These are phyloP conservation scores for Daedaleopsis nitida DNA, from an alignment of 768 basidiomycete genomes.

Conservation along the genomic window DNA sequence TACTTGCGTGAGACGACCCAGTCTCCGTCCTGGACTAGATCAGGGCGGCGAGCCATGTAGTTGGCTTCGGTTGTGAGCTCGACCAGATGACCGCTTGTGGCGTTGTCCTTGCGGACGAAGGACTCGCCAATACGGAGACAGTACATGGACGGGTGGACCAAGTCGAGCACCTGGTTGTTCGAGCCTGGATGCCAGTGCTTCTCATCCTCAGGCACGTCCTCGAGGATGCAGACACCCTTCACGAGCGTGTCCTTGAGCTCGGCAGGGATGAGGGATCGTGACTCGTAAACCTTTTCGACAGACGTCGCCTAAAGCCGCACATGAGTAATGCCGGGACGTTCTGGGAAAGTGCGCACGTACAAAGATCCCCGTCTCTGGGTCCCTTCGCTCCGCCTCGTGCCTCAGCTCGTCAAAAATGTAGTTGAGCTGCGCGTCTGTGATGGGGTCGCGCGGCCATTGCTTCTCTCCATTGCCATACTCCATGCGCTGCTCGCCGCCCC, in stretches of 20 bases:
- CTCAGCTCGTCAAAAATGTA: slow-evolving; percentile 7
- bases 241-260: background rate
- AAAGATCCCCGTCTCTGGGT: slow-evolving; percentile 8
- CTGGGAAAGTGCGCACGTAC: background rate
- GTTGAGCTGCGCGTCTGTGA: slow-evolving; percentile 1
- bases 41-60: no score
- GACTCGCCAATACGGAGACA: slow-evolving; percentile 25
- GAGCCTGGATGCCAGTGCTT: slow-evolving; percentile 51
- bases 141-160: slow-evolving; percentile 47
- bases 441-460: background rate
- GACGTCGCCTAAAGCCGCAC: background rate
- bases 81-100: no score
- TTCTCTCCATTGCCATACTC: background rate
- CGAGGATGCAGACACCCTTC: slow-evolving; percentile 27
- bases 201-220: slow-evolving; percentile 35
- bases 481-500: background rate
- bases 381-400: background rate
- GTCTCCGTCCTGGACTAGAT: no score
- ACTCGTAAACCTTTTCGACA: background rate
- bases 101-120: background rate
- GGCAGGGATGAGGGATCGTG: background rate
- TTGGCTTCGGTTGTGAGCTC: no score
- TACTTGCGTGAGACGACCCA: background rate
- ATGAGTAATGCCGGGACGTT: background rate
- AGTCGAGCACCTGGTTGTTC: slow-evolving; percentile 43